These are phyloP conservation scores for Mucor saturninus DNA, from an alignment of 371 early-diverging fungal genomes.

Conservation along the genomic window DNA sequence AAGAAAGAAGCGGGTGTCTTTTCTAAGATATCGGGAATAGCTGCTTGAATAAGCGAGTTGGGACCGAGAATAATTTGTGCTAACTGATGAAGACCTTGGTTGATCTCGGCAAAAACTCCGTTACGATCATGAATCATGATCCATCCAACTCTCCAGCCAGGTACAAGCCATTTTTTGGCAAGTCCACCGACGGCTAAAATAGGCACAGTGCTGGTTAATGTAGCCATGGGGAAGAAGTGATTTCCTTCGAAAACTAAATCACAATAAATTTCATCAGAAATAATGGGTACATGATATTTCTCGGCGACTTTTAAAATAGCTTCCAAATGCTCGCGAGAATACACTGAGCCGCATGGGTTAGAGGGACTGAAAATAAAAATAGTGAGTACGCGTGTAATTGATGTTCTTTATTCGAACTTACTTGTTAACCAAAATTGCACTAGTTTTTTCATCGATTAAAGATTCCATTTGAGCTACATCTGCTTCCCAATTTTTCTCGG, in stretches of 20 bases:
- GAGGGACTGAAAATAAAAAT: constrained; percentile 56
- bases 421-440: constrained; percentile 87
- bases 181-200: constrained; percentile 86
- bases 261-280: constrained; percentile 93
- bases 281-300: constrained; percentile 79
- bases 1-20: constrained; percentile 74
- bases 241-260: constrained; percentile 82
- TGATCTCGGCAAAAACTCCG: constrained; percentile 60
- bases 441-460: constrained; percentile 81
- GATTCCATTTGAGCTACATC: constrained; percentile 83
- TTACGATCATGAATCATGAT: constrained; percentile 80
- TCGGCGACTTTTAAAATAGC: constrained; percentile 76
- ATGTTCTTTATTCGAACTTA: constrained; percentile 23
- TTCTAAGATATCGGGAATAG: constrained; percentile 80
- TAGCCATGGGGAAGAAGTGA: constrained; percentile 73
- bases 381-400: background rate
- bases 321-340: constrained; percentile 70
- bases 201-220: constrained; percentile 80
- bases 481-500: constrained; percentile 84
- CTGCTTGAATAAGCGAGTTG: constrained; percentile 79
- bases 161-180: constrained; percentile 91
- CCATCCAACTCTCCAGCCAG: constrained; percentile 95
- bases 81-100: constrained; percentile 72
- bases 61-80: constrained; percentile 84
- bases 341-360: constrained; percentile 93